phyloP scores from a whole-genome alignment of 1,284 basidiomycete genomes.

The Papiliotrema laurentii region DNA sequence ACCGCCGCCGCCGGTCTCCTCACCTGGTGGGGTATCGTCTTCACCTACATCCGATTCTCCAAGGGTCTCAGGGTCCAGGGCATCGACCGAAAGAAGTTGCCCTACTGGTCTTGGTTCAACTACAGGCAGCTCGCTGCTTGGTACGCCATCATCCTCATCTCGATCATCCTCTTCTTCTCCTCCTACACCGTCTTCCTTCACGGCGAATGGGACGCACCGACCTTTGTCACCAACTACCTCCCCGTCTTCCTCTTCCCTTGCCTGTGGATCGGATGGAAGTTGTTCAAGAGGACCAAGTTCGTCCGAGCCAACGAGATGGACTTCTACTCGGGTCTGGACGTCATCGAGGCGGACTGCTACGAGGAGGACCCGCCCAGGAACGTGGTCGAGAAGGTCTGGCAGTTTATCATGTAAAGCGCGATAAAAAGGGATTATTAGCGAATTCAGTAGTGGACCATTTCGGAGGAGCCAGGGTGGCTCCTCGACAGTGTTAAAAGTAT shows the following conservation, averaged over 20 bases:
- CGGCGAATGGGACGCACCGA: slow-evolving; percentile 52
- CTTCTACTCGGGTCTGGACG: slow-evolving; percentile 26
- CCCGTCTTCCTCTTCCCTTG: slow-evolving; percentile 53
- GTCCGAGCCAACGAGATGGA: slow-evolving; percentile 51
- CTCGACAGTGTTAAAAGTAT: too few species aligned
- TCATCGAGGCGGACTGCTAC: slow-evolving; percentile 36
- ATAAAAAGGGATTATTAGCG: too few species aligned
- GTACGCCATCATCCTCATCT: slow-evolving; percentile 37
- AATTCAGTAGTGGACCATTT: too few species aligned
- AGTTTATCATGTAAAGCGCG: slow-evolving; percentile 21
- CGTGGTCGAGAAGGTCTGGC: slow-evolving; percentile 22
- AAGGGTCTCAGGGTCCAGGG: slow-evolving; percentile 59
- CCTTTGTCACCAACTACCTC: slow-evolving; percentile 49
- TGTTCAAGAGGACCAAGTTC: slow-evolving; percentile 54
- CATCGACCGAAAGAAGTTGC: slow-evolving; percentile 55
- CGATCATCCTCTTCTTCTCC: slow-evolving; percentile 19
- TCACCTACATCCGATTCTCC: slow-evolving; percentile 71
- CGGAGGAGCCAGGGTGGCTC: too few species aligned
- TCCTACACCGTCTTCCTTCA: slow-evolving; percentile 57
- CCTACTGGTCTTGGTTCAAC: slow-evolving; percentile 52
- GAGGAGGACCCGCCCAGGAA: slow-evolving; percentile 25
- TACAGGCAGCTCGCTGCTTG: slow-evolving; percentile 21
- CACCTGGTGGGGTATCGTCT: slow-evolving; percentile 63
- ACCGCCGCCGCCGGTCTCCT: slow-evolving; percentile 66
- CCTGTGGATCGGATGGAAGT: slow-evolving; percentile 58